Conservation (phyloP, 108 stramenopile species). For the Cylindrotheca closterium region DNA sequence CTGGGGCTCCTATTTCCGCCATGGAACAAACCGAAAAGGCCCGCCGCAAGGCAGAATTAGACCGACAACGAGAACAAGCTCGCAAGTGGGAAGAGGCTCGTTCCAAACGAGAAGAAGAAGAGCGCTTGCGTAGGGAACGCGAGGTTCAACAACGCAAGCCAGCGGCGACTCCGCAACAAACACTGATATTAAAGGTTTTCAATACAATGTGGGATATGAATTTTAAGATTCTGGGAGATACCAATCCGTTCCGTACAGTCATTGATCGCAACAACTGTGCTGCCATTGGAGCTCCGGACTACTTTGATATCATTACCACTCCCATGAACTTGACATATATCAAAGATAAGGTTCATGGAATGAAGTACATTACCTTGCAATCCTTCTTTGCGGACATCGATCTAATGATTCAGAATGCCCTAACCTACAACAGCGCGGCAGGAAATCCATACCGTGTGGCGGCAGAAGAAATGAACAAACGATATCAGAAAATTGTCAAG, state of each 20-base stretch:
- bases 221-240: conserved; percentile 58
- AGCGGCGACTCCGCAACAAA: conserved; percentile 57
- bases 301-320: conserved; percentile 71
- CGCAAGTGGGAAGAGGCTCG: conserved; percentile 32
- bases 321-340: conserved; percentile 80
- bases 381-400: conserved; percentile 79
- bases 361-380: conserved; percentile 56
- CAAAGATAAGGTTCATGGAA: conserved; percentile 61
- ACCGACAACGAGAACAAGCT: conserved; percentile 33
- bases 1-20: conserved; percentile 14
- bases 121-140: conserved; percentile 28
- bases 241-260: conserved; percentile 83
- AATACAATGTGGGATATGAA: conserved; percentile 77
- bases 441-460: conserved; percentile 75
- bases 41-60: conserved; percentile 35
- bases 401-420: conserved; percentile 68
- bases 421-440: conserved; percentile 68
- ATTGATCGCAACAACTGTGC: conserved; percentile 73
- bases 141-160: conserved; percentile 24
- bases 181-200: conserved; percentile 69
- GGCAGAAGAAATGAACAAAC: conserved; percentile 64
- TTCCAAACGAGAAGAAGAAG: conserved; percentile 35
- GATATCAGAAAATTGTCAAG: conserved; percentile 65
- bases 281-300: conserved; percentile 74
- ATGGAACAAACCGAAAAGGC: conserved; percentile 28